phyloP scores from a whole-genome alignment of 2,329 filamentous ascomycete genomes.

The Verticillium alfalfae region DNA sequence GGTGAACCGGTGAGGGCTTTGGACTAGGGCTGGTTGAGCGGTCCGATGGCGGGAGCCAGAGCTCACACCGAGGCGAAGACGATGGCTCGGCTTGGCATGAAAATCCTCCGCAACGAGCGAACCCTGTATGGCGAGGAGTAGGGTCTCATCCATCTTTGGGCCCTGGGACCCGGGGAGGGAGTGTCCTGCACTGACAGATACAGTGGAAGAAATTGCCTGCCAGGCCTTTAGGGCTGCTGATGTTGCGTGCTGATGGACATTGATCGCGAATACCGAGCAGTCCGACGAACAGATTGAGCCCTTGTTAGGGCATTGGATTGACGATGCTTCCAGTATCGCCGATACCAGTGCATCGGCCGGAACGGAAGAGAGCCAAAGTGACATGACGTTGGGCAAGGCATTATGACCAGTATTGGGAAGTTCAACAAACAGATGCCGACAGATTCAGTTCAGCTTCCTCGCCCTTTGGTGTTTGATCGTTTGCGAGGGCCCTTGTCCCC shows the following conservation, averaged over 20 bases:
- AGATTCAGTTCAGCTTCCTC: no score
- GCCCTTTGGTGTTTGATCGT: not conserved
- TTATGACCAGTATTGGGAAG: no score
- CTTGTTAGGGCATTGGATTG: not conserved
- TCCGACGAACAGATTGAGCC: not conserved
- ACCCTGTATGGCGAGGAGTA: not conserved
- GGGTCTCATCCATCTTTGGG: not conserved
- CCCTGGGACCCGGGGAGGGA: not conserved
- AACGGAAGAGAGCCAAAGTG: no score
- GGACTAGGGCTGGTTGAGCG: not conserved
- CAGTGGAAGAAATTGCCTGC: not conserved
- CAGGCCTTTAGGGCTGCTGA: not conserved
- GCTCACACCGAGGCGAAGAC: slow-evolving; percentile 1
- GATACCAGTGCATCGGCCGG: not conserved
- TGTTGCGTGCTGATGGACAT: not conserved
- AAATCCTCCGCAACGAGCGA: slow-evolving; percentile 8
- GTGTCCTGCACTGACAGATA: not conserved
- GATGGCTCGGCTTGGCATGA: slow-evolving; percentile 7
- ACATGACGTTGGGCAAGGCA: no score
- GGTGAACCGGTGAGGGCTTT: not conserved
- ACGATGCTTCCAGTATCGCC: not conserved
- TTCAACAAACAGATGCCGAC: no score
- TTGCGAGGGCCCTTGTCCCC: not conserved
- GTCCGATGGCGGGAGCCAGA: slow-evolving; percentile 7
- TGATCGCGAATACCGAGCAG: not conserved